Conservation (phyloP, 345 rosid genomes). For the Viola odorata region DNA sequence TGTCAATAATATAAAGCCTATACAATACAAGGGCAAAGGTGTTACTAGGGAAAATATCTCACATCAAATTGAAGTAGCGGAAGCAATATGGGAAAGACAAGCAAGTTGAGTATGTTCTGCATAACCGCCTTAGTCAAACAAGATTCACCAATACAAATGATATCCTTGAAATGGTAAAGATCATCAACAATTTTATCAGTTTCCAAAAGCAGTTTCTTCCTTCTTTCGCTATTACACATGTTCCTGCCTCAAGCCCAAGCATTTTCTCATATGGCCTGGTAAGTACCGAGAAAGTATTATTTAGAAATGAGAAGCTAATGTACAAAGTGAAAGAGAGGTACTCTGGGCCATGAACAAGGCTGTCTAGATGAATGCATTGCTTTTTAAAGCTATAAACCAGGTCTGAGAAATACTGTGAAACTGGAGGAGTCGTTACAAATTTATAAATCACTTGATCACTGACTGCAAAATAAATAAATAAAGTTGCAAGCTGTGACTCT, state of each 20-base stretch:
- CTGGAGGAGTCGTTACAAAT: conserved; percentile 52
- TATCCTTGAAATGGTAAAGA: conserved; percentile 61
- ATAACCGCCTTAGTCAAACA: conserved; percentile 38
- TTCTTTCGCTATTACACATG: conserved; percentile 21
- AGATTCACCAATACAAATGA: conserved; percentile 43
- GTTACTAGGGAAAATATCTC: conserved; percentile 23
- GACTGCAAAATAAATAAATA: conserved; percentile 42
- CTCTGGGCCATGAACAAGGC: conserved; percentile 37
- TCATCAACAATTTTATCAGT: conserved; percentile 58
- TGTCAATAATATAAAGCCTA: neutral
- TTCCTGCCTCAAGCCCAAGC: conserved; percentile 36
- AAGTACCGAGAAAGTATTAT: neutral
- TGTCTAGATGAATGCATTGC: conserved; percentile 44
- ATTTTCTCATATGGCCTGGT: conserved; percentile 3
- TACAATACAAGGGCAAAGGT: neutral
- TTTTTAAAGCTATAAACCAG: conserved; percentile 44
- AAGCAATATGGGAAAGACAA: conserved; percentile 47
- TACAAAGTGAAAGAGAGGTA: conserved; percentile 21
- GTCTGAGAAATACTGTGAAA: conserved; percentile 50
- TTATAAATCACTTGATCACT: conserved; percentile 51
- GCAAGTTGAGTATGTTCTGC: conserved; percentile 39
- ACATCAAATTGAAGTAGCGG: conserved; percentile 41
- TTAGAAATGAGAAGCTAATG: conserved; percentile 9
- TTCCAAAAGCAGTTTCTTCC: conserved; percentile 32
- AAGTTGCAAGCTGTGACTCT: conserved; percentile 16